Evolutionary conservation across 352 stramenopile species (phyloP), one percentile per base, ranked within the genome.

Genomic region (Phytophthora pluvialis): DNA sequence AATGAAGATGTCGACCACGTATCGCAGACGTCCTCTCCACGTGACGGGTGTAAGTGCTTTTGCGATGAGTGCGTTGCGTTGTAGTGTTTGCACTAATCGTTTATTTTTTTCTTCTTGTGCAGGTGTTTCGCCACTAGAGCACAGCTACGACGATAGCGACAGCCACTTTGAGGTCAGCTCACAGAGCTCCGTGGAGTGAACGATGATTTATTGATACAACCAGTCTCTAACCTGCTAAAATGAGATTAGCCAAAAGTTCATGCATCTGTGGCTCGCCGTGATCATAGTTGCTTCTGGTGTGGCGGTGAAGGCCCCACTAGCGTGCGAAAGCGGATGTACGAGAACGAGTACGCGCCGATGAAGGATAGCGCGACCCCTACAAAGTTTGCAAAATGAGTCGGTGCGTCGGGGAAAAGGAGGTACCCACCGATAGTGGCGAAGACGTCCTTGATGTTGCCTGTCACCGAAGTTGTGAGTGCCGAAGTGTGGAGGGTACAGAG

Each of bases 141-240:
- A 91, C 44, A 94, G 86, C 57, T 76, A 89, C 29, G 86, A 89
- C 35, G 87, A 92, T 51, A 86, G 61, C 26, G 85, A 93, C 26
- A 93, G 82, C 57, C 82, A 93, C 57, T 94, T 93, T 46, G 87
- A 93, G 59, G 81, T 93, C 51, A 95, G 87, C 46, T 95, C 85
- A 6, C 73, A 93, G 65, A 90, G 84, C 72, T 91, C 82, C 3
- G 46, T 73, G 32, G 82, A 91, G 56, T 71, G 40, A 72, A 63
- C 53, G 53, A 74, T 83, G 57, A 77, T 78, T 72, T 62, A 73
- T 73, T 72, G 54, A 64, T 64, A 68, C 58, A 69, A 26, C 38
- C 38, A 32, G 60, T 43, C 44, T 53, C 43, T 66, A 61, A 56
- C 33, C 25, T 48, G 43, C 49, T 35, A 55, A 62, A 44, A 70